Evolutionary conservation across 2,329 filamentous ascomycete genomes (phyloP), one percentile per base, ranked within the genome.

Genomic region (Fusarium sp.): DNA sequence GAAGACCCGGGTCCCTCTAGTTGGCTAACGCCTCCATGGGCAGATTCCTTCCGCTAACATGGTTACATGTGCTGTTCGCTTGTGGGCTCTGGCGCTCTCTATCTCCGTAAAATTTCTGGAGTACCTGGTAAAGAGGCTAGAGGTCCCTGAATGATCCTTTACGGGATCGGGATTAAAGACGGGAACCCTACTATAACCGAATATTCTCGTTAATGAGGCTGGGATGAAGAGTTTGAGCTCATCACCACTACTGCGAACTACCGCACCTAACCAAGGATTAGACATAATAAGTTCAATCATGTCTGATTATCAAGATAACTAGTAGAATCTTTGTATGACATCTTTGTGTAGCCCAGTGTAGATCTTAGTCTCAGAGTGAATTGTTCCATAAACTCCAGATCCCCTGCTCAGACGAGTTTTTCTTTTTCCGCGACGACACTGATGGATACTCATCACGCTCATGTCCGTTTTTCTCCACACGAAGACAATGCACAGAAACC

Each of bases 1-100:
- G 63, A 71, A 70, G 68, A 66, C 64, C 72, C 72, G 72, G 72
- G 64, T 69, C 63, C 51, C 59, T 59, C 66, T 58, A 50, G 58
- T 59, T 59, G 46, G 46, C 45, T 55, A 62, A 55, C 70, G 72
- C 70, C 70, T 69, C 68, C 45, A 72, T 75, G 73, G 68, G 59
- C 73, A 72, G 73, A 75, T 75, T 65, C 56, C 39, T 50, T 57
- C 59, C 59, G 53, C 55, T 71, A 31, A 33, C 62, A 61, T 68
- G 66, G 42, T 63, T 72, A 42, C 61, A 68, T 72, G 68, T 52
- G 69, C 62, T 74, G 73, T 69, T 71, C 66, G 34, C 65, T 58
- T 59, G 66, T 65, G 61, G 65, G 58, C 48, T 50, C 58, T 66
- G 66, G 61, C 60, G 54, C 54, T 55, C 45, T 50, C 39, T 55